Evolutionary conservation across 495 filamentous ascomycete species (phyloP).

Genomic region (Annulohypoxylon nitens): DNA sequence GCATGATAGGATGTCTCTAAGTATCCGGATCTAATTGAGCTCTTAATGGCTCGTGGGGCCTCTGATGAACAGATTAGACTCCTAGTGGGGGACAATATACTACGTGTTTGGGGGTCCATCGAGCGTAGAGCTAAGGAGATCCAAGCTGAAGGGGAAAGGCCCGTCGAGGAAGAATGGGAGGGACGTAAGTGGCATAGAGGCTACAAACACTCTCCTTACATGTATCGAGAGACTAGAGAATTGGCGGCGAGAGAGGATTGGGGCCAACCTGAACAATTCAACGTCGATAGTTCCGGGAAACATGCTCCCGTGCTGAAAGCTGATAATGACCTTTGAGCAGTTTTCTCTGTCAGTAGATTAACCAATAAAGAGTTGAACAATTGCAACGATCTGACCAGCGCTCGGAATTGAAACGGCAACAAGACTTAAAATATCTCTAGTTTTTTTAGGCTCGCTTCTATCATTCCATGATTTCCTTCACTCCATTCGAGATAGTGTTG

Average conservation of each 20-base stretch:
- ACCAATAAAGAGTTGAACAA: not conserved
- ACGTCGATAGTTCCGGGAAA: constrained; percentile 17
- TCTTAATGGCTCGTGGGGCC: constrained; percentile 60
- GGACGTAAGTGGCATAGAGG: constrained; percentile 38
- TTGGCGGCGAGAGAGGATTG: constrained; percentile 30
- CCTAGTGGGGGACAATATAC: constrained; percentile 67
- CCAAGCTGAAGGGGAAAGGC: constrained; percentile 20
- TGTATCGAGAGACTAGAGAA: constrained; percentile 35
- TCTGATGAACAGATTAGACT: constrained; percentile 64
- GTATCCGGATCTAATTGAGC: constrained; percentile 69
- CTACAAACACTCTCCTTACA: constrained; percentile 35
- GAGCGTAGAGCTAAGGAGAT: constrained; percentile 25
- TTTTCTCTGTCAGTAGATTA: not conserved
- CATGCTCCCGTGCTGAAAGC: constrained; percentile 16
- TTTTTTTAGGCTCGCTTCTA: not conserved
- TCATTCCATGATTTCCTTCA: not conserved
- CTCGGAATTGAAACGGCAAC: not conserved
- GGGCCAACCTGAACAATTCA: constrained; percentile 33
- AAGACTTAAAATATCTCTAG: not conserved
- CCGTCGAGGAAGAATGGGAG: constrained; percentile 36
- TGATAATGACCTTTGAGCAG: constrained; percentile 14
- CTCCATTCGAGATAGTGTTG: not conserved
- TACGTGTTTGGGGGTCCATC: constrained; percentile 47
- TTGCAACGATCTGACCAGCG: not conserved
- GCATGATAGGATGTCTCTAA: constrained; percentile 69